Evolutionary conservation across 805 yeast genomes (phyloP).

Genomic region (Sugiyamaella boreocaroliniensis): DNA sequence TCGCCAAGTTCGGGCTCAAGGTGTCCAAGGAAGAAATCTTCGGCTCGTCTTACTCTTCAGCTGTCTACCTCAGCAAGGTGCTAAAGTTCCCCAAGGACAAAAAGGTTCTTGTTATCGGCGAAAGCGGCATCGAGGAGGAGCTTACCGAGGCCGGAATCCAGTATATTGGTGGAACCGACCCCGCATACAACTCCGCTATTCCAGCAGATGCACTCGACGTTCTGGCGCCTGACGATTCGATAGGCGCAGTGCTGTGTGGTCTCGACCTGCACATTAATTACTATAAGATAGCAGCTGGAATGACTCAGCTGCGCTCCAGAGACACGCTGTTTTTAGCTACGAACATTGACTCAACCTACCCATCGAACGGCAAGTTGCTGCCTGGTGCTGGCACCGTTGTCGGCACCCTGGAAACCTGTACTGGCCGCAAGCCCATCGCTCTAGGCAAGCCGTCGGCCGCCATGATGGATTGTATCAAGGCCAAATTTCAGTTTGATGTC

Average conservation of each 20-base stretch:
- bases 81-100: slow-evolving; percentile 63
- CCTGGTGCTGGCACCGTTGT: slow-evolving; percentile 96
- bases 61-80: slow-evolving; percentile 74
- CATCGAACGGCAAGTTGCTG: slow-evolving; percentile 73
- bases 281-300: slow-evolving; percentile 69
- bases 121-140: slow-evolving; percentile 77
- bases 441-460: slow-evolving; percentile 89
- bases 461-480: slow-evolving; percentile 85
- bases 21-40: slow-evolving; percentile 61
- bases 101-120: slow-evolving; percentile 89
- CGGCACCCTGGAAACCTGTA: slow-evolving; percentile 63
- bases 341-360: slow-evolving; percentile 91
- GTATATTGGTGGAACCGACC: slow-evolving; percentile 80
- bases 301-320: slow-evolving; percentile 69
- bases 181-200: slow-evolving; percentile 38
- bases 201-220: slow-evolving; percentile 38
- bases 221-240: slow-evolving; percentile 50
- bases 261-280: slow-evolving; percentile 72
- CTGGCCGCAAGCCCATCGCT: slow-evolving; percentile 79
- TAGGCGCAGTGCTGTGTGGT: slow-evolving; percentile 89
- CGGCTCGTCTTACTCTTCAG: slow-evolving; percentile 88
- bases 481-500: slow-evolving; percentile 49
- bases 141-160: slow-evolving; percentile 65
- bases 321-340: slow-evolving; percentile 78
- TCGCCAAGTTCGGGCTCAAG: slow-evolving; percentile 50